These are phyloP conservation scores for Trichoderma aggressivum DNA, from an alignment of 2,329 filamentous ascomycete genomes.

Conservation along the genomic window DNA sequence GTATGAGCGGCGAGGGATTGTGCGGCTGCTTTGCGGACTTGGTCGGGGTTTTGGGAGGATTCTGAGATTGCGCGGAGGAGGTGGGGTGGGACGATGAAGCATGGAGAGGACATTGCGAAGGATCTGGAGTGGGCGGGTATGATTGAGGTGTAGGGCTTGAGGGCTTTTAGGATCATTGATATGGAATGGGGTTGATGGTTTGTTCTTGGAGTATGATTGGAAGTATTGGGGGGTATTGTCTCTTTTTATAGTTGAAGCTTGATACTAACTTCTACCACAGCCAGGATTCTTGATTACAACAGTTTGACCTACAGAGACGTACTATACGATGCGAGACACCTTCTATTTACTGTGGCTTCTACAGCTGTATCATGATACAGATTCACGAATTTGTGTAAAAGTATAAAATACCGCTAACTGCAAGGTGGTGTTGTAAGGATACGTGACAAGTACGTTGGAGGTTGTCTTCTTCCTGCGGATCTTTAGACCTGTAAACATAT, in stretches of 20 bases:
- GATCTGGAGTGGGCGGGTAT: not conserved
- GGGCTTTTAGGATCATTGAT: not conserved
- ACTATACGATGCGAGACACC: not conserved
- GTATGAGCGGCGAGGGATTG: not conserved
- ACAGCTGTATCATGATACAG: not conserved
- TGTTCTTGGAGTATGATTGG: not conserved
- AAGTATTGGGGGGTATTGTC: not conserved
- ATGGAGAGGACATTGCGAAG: conserved; percentile 27
- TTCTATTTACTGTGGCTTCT: not conserved
- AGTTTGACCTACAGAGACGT: not conserved
- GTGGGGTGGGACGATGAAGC: conserved; percentile 46
- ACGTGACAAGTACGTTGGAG: no score
- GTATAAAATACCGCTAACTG: no score
- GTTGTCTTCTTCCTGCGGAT: no score
- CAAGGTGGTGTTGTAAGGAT: no score
- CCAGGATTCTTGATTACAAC: no score
- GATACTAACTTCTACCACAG: not conserved
- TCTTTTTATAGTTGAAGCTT: not conserved
- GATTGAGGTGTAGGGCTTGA: not conserved
- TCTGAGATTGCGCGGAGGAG: conserved; percentile 43
- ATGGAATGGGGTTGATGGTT: not conserved
- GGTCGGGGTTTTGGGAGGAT: conserved; percentile 35
- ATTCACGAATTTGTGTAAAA: no score
- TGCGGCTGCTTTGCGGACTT: conserved; percentile 35
- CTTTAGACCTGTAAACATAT: no score